A percentile compares a stretch with the other conserved stretches of the same genome.
phyloP scores from a whole-genome alignment of 2,329 filamentous ascomycete species.

The Cladosporium sp. region DNA sequence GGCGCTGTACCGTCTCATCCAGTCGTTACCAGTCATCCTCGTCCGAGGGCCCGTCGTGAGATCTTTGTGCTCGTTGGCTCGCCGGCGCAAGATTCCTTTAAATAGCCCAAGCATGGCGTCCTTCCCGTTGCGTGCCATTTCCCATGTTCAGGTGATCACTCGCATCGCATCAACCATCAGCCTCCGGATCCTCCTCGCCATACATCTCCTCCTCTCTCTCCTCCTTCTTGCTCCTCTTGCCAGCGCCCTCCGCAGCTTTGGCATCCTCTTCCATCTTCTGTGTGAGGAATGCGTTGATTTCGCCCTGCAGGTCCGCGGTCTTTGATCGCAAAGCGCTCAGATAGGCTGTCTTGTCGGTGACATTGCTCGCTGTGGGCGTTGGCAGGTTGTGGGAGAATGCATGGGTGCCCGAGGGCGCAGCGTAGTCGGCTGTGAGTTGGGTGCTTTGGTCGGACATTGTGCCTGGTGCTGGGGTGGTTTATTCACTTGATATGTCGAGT shows the following conservation, averaged over 20 bases:
- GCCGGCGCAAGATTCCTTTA: too few species aligned
- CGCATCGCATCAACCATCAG: conserved; percentile 32
- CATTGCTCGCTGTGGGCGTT: conserved; percentile 13
- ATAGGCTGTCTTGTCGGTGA: conserved; percentile 53
- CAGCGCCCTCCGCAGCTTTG: conserved; percentile 41
- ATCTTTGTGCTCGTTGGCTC: too few species aligned
- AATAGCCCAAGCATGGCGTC: too few species aligned
- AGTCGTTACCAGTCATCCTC: too few species aligned
- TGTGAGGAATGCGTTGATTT: conserved; percentile 68
- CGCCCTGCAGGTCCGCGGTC: conserved; percentile 57
- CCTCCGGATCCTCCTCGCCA: conserved; percentile 72
- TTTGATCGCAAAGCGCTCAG: conserved; percentile 56
- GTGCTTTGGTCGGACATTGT: conserved; percentile 1
- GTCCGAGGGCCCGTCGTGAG: too few species aligned
- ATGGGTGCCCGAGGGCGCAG: conserved; percentile 21
- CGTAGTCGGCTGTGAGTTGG: conserved; percentile 24
- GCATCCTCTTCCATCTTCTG: conserved; percentile 67
- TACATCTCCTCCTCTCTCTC: conserved; percentile 66
- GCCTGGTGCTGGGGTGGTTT: too few species aligned
- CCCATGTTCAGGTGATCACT: too few species aligned
- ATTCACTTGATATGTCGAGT: too few species aligned
- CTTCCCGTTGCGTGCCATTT: too few species aligned
- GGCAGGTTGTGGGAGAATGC: conserved; percentile 23
- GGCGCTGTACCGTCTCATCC: too few species aligned
- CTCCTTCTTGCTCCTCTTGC: conserved; percentile 28